Evolutionary conservation across 768 basidiomycete genomes (phyloP).

Genomic region (Thelephora aurantiotincta): DNA sequence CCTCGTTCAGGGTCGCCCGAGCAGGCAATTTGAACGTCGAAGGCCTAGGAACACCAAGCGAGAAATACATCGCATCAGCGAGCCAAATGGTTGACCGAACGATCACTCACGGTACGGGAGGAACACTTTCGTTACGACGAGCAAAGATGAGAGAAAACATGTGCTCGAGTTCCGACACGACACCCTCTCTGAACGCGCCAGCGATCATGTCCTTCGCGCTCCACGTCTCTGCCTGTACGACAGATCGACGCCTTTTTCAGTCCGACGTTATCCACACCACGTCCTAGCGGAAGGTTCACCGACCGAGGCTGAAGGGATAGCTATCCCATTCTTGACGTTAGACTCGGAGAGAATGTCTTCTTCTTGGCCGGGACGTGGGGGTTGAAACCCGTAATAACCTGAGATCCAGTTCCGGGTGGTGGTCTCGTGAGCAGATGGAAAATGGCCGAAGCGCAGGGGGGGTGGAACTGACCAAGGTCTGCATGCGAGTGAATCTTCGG

Average conservation of each 20-base stretch:
- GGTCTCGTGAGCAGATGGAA: not conserved
- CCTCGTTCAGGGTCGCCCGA: conserved; percentile 69
- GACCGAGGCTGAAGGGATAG: conserved; percentile 25
- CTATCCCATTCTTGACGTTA: conserved; percentile 47
- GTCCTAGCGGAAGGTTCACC: conserved; percentile 23
- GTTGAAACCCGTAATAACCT: conserved; percentile 72
- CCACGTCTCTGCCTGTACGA: conserved; percentile 43
- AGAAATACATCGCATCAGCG: not conserved
- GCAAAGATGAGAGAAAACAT: conserved; percentile 67
- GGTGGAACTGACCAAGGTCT: conserved; percentile 43
- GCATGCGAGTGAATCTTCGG: conserved; percentile 50
- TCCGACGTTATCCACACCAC: too few species aligned
- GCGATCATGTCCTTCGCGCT: conserved; percentile 39
- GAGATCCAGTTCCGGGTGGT: not conserved
- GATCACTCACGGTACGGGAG: conserved; percentile 47
- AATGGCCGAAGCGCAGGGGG: not conserved
- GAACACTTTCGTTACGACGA: conserved; percentile 40
- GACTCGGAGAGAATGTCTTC: conserved; percentile 56
- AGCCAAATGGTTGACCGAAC: not conserved
- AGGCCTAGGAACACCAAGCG: conserved; percentile 22
- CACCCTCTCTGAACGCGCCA: conserved; percentile 33
- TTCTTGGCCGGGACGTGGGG: conserved; percentile 59
- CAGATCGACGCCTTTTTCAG: not conserved
- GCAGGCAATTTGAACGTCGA: conserved; percentile 70
- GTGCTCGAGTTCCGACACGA: conserved; percentile 48